phyloP scores from a whole-genome alignment of 345 rosid genomes.

The Dimocarpus longan region DNA sequence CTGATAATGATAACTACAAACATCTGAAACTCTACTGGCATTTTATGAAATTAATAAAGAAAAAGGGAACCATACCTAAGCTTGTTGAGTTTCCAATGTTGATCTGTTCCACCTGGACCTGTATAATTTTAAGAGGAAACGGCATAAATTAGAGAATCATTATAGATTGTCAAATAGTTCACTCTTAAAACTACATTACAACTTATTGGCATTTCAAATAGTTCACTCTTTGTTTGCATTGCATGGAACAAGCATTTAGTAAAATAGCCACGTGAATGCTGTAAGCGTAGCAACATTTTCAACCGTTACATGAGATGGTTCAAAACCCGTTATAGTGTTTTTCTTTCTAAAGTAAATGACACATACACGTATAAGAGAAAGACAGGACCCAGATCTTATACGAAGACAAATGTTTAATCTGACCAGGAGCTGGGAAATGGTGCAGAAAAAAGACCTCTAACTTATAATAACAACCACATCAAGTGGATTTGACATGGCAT shows the following conservation, averaged over 20 bases:
- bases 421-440: not conserved
- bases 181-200: not conserved
- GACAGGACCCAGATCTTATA: not conserved
- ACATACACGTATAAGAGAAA: not conserved
- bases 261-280: not conserved
- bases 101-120: slow-evolving; percentile 47
- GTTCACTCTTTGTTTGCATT: not conserved
- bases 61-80: slow-evolving; percentile 37
- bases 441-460: not conserved
- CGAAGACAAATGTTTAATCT: not conserved
- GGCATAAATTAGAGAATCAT: not conserved
- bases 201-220: not conserved
- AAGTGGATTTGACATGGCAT: not conserved
- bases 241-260: not conserved
- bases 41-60: not conserved
- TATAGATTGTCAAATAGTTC: not conserved
- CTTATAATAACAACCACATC: not conserved
- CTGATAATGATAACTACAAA: not conserved
- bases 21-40: not conserved
- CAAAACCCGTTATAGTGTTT: not conserved
- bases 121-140: slow-evolving; percentile 14
- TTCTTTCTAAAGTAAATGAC: not conserved
- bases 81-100: slow-evolving; percentile 37
- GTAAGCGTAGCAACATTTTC: not conserved
- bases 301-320: not conserved